Percentiles rank a stretch among this genome's conserved stretches.
phyloP scores from a whole-genome alignment of 2,329 filamentous ascomycete genomes.

The Westerdykella sp. region DNA sequence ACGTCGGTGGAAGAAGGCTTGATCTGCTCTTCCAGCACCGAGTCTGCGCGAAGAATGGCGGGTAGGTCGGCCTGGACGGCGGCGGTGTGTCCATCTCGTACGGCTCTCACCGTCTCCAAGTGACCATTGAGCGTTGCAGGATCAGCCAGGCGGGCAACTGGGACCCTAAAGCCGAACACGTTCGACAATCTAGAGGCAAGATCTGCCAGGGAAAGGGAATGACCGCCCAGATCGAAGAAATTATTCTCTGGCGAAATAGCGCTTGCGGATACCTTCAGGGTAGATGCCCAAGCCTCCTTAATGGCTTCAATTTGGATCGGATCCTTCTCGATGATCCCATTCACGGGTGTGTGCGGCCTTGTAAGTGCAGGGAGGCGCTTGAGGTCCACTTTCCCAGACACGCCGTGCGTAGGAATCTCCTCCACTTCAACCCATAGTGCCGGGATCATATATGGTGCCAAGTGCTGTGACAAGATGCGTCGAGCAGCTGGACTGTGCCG shows the following conservation, averaged over 20 bases:
- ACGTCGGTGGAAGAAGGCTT: slow-evolving; percentile 43
- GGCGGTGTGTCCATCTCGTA: slow-evolving; percentile 66
- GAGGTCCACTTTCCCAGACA: slow-evolving; percentile 72
- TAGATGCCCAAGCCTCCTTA: slow-evolving; percentile 64
- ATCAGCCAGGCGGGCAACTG: slow-evolving; percentile 64
- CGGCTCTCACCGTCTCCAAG: slow-evolving; percentile 61
- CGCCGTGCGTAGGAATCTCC: slow-evolving; percentile 65
- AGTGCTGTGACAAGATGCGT: slow-evolving; percentile 56
- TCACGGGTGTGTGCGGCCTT: slow-evolving; percentile 42
- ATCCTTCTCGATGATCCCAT: slow-evolving; percentile 46
- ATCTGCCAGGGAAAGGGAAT: slow-evolving; percentile 71
- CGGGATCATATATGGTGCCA: slow-evolving; percentile 81
- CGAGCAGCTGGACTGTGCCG: slow-evolving; percentile 66
- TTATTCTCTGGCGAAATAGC: slow-evolving; percentile 63
- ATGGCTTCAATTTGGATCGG: slow-evolving; percentile 62
- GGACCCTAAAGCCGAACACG: slow-evolving; percentile 66
- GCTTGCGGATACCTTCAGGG: slow-evolving; percentile 57
- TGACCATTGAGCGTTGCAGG: slow-evolving; percentile 68
- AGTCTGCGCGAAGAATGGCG: slow-evolving; percentile 61
- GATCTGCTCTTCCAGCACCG: slow-evolving; percentile 64
- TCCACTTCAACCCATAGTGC: slow-evolving; percentile 69
- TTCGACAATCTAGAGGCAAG: slow-evolving; percentile 64
- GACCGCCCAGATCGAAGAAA: slow-evolving; percentile 76
- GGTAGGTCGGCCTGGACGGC: slow-evolving; percentile 71
- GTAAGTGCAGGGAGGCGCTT: slow-evolving; percentile 62